These are phyloP conservation scores for Cochlearia excelsa DNA, from an alignment of 345 rosid species.

Conservation along the genomic window DNA sequence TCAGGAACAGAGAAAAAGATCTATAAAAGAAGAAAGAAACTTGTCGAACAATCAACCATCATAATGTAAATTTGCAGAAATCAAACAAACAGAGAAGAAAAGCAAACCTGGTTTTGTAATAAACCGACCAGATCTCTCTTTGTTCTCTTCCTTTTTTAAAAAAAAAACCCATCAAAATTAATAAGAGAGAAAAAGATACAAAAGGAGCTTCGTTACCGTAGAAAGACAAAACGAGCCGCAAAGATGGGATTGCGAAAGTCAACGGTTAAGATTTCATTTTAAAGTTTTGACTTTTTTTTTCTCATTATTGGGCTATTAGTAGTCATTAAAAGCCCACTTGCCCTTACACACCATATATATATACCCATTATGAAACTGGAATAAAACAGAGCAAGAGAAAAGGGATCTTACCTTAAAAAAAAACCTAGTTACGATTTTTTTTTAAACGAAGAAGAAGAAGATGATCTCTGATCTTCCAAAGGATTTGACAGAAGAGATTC, in stretches of 20 bases:
- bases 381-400: no score
- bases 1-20: conserved; percentile 26
- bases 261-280: conserved; percentile 14
- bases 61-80: conserved; percentile 4
- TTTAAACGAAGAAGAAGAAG: no score
- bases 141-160: conserved; percentile 10
- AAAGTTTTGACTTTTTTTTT: neutral
- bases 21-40: conserved; percentile 31
- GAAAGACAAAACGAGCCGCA: conserved; percentile 12
- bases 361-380: no score
- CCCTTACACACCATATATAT: no score
- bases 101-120: conserved; percentile 32
- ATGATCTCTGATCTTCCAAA: no score
- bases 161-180: neutral
- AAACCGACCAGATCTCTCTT: conserved; percentile 32
- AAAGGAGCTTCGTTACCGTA: conserved; percentile 22
- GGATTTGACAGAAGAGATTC: no score
- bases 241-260: conserved; percentile 3
- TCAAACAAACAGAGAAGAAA: conserved; percentile 13
- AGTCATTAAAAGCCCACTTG: no score
- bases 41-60: conserved; percentile 32
- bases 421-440: no score
- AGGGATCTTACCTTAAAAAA: no score
- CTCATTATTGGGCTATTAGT: no score
- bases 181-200: conserved; percentile 9